Evolutionary conservation across 768 basidiomycete species (phyloP).

Genomic region (Kwoniella pini): DNA sequence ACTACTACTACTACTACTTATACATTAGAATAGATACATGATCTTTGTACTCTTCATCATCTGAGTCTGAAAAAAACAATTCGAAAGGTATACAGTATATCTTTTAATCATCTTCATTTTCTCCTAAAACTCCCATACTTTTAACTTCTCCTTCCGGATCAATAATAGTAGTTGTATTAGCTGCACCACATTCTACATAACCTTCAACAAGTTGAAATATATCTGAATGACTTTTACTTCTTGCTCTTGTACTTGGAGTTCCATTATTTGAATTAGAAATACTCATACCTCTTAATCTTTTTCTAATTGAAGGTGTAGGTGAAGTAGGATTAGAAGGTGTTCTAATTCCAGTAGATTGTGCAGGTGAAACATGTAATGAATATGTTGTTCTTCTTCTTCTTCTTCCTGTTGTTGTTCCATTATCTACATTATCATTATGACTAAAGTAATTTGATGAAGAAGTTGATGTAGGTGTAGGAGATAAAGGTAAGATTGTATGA

Average conservation of each 20-base stretch:
- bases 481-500: not conserved
- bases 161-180: constrained; percentile 50
- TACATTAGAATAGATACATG: too few species aligned
- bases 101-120: constrained; percentile 22
- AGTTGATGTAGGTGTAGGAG: constrained; percentile 2
- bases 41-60: too few species aligned
- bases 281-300: not conserved
- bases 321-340: constrained; percentile 17
- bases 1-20: too few species aligned
- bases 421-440: not conserved
- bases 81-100: too few species aligned
- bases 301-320: constrained; percentile 14
- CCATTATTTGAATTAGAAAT: not conserved
- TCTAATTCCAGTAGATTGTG: not conserved
- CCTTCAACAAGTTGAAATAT: constrained; percentile 49
- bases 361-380: constrained; percentile 25
- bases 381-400: constrained; percentile 4
- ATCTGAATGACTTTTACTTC: constrained; percentile 48
- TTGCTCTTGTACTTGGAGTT: constrained; percentile 20
- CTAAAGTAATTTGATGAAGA: not conserved
- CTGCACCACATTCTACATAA: constrained; percentile 49
- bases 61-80: too few species aligned
- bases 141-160: constrained; percentile 44
- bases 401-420: not conserved
- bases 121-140: constrained; percentile 42